Evolutionary conservation across 176 grass and related monocot species (phyloP).

Genomic region (Bromus sterilis): DNA sequence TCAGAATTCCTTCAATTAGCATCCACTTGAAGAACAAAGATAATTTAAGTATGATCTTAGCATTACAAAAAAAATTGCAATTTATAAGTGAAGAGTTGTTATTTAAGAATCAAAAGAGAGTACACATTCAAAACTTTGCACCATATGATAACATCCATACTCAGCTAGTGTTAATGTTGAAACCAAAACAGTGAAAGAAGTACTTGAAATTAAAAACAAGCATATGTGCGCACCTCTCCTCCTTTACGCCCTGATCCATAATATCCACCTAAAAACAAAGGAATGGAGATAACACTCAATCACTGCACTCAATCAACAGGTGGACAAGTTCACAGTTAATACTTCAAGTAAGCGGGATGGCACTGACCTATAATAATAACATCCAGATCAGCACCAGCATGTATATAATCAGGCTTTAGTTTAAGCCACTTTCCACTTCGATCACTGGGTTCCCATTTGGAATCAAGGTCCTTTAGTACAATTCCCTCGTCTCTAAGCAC

Average conservation of each 20-base stretch:
- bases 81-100: neutral
- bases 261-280: slow-evolving; percentile 66
- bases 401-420: slow-evolving; percentile 95
- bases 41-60: neutral
- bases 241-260: slow-evolving; percentile 93
- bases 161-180: neutral
- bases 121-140: neutral
- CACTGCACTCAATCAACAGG: slow-evolving; percentile 15
- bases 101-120: slow-evolving; percentile 4
- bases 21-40: slow-evolving; percentile 13
- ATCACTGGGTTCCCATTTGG: slow-evolving; percentile 95
- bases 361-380: slow-evolving; percentile 87
- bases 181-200: neutral
- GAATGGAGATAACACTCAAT: slow-evolving; percentile 9
- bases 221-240: slow-evolving; percentile 53
- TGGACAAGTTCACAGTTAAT: neutral
- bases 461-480: slow-evolving; percentile 84
- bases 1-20: neutral
- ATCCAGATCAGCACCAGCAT: slow-evolving; percentile 92
- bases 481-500: slow-evolving; percentile 83
- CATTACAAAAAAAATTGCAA: neutral
- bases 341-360: neutral
- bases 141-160: neutral
- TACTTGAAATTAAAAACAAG: slow-evolving; percentile 5
- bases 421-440: slow-evolving; percentile 94